A percentile compares a stretch with the other conserved stretches of the same genome.
phyloP scores from a whole-genome alignment of 352 stramenopile genomes.

The Aphanomyces stellatus region DNA sequence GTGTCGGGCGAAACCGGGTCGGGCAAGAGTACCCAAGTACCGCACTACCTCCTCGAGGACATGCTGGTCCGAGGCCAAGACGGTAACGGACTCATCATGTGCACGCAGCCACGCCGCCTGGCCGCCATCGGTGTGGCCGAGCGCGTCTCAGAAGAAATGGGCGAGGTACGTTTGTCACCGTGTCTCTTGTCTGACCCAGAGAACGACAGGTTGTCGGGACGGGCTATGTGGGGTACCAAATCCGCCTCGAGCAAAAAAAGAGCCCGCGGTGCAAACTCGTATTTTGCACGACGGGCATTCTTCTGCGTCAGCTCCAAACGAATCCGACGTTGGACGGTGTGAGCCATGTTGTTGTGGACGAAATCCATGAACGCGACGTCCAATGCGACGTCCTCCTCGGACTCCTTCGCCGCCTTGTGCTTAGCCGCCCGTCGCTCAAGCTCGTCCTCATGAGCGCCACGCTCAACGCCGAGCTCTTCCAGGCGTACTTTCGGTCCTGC shows the following conservation, averaged over 20 bases:
- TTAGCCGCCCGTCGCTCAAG: slow-evolving; percentile 69
- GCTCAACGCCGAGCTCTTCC: slow-evolving; percentile 93
- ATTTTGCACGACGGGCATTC: slow-evolving; percentile 94
- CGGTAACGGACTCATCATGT: slow-evolving; percentile 92
- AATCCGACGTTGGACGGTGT: slow-evolving; percentile 78
- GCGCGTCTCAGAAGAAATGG: slow-evolving; percentile 91
- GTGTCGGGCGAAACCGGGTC: slow-evolving; percentile 94
- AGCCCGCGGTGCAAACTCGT: slow-evolving; percentile 79
- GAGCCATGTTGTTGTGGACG: slow-evolving; percentile 97
- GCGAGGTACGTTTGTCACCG: slow-evolving; percentile 36
- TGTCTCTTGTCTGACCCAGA: background rate
- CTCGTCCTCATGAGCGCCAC: slow-evolving; percentile 97
- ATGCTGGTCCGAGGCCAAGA: slow-evolving; percentile 76
- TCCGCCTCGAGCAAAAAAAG: slow-evolving; percentile 88
- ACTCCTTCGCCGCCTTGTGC: slow-evolving; percentile 82
- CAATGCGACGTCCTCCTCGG: slow-evolving; percentile 89
- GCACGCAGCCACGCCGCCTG: slow-evolving; percentile 94
- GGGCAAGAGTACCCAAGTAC: slow-evolving; percentile 95
- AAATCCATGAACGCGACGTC: slow-evolving; percentile 95
- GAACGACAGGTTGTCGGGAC: slow-evolving; percentile 33
- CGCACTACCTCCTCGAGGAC: slow-evolving; percentile 94
- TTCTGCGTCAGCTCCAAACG: slow-evolving; percentile 88
- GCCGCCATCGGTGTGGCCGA: slow-evolving; percentile 92
- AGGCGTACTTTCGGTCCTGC: slow-evolving; percentile 90
- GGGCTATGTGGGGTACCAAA: slow-evolving; percentile 87